A percentile compares a stretch with the other conserved stretches of the same genome.
phyloP scores from a whole-genome alignment of 495 filamentous ascomycete species.

The Parachaetomium inaequale region DNA sequence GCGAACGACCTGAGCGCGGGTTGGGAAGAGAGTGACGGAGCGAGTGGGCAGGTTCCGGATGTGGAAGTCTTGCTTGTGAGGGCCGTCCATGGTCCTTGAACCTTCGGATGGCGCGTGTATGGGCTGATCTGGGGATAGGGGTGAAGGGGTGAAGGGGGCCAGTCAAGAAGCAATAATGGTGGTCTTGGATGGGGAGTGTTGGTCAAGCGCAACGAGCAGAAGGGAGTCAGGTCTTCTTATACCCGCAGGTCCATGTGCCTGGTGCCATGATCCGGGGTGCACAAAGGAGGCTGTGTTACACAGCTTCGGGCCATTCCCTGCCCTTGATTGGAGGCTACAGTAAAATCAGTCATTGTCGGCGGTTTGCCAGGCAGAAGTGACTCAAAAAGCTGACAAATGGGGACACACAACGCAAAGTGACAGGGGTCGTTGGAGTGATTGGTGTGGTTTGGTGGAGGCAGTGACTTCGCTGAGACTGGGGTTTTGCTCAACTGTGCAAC shows the following conservation, averaged over 20 bases:
- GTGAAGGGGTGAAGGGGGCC: background rate
- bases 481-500: conserved; percentile 10
- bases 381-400: conserved; percentile 2
- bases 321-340: background rate
- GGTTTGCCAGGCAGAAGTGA: background rate
- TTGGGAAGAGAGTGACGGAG: conserved; percentile 60
- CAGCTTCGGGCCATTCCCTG: too few species aligned
- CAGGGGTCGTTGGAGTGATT: too few species aligned
- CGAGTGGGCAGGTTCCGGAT: conserved; percentile 56
- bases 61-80: conserved; percentile 45
- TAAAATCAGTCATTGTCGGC: background rate
- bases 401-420: background rate
- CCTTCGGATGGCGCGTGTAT: background rate
- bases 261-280: too few species aligned
- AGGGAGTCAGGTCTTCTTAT: background rate
- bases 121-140: background rate
- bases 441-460: background rate
- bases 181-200: too few species aligned
- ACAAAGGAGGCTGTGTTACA: conserved; percentile 7
- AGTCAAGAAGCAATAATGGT: too few species aligned
- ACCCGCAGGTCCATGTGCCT: too few species aligned
- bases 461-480: background rate
- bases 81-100: conserved; percentile 23
- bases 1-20: conserved; percentile 58
- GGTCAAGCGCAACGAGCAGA: too few species aligned